Evolutionary conservation across 768 basidiomycete genomes (phyloP), one percentile per base, ranked within the genome.

Genomic region (Rhodotorula paludigena): DNA sequence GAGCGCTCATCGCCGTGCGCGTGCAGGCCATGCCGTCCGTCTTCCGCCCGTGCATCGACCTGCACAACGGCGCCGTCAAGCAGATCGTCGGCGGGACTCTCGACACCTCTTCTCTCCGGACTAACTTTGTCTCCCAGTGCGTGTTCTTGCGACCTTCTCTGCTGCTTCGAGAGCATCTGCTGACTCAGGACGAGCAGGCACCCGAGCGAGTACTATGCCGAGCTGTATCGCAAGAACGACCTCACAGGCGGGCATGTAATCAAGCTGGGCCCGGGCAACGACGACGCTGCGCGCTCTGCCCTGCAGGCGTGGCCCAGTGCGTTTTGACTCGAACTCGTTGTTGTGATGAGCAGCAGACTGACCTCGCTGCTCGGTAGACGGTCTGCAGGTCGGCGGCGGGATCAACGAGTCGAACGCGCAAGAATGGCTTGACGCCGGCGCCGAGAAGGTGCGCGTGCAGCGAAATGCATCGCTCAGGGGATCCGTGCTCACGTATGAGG

Each of bases 81-180:
- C 96, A 99, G 80, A 97, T 99, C 61, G 90, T 99, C 21, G 96
- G 96, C 49, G 91, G 93, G 7, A 93, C 92, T 8, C 83, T 99
- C 38, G 89, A 88, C 28, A 88, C 90, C 57, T 73, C 78, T 32
- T 77, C 83, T 41, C 82, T 96, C 72, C 84, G 84, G 78, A 93
- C 90, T 30, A 98, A 99, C 78, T 98, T 93, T 76, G 85, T 96
- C 49, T 85, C 93, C 68, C 89, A 85, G 93, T 87, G 74, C 73
- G 85, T 81, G n/a, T 18, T 3, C n/a, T 23, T n/a, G 23, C 38
- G 30, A 5, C 41, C 38, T n/a, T n/a, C n/a, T n/a, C n/a, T n/a
- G n/a, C n/a, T n/a, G n/a, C n/a, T n/a, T n/a, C n/a, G n/a, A n/a
- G n/a, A n/a, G n/a, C n/a, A n/a, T n/a, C 30, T 25, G 39, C 36